phyloP scores from a whole-genome alignment of 768 basidiomycete genomes.

The Mrakia gelida region DNA sequence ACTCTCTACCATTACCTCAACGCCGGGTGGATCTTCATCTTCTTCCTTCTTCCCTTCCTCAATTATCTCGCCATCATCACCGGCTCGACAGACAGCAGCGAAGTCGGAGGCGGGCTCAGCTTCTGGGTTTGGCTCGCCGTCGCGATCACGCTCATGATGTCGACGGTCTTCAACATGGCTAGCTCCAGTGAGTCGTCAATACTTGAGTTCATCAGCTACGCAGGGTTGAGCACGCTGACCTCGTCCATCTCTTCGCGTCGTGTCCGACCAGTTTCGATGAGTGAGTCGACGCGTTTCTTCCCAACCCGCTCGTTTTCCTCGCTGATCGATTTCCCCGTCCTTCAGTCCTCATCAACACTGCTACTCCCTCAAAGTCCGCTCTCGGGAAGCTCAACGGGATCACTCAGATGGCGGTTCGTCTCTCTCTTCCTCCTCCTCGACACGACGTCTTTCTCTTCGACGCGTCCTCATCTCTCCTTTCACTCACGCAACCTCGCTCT shows the following conservation, averaged over 20 bases:
- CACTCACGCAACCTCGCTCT: neutral
- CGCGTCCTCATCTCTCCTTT: neutral
- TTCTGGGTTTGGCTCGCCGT: constrained; percentile 5
- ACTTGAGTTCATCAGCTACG: neutral
- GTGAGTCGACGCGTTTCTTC: neutral
- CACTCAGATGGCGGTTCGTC: constrained; percentile 12
- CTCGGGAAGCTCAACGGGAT: constrained; percentile 22
- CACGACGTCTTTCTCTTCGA: too few relatives aligned
- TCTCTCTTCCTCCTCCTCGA: too few relatives aligned
- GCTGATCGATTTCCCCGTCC: neutral
- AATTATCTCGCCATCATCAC: constrained; percentile 16
- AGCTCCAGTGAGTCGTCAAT: neutral
- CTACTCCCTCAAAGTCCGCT: neutral
- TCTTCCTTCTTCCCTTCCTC: constrained; percentile 18
- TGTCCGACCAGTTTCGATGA: neutral
- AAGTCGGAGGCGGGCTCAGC: neutral
- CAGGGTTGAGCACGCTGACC: neutral
- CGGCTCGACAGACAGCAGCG: neutral
- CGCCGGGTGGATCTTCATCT: constrained; percentile 16
- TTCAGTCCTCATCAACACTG: neutral
- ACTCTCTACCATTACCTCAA: constrained; percentile 19
- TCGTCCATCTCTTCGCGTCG: neutral
- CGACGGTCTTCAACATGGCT: neutral
- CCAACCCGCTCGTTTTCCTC: neutral
- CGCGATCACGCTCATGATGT: neutral